These are phyloP conservation scores for Ganoderma leucocontextum DNA, from an alignment of 1,284 basidiomycete species.

Conservation along the genomic window DNA sequence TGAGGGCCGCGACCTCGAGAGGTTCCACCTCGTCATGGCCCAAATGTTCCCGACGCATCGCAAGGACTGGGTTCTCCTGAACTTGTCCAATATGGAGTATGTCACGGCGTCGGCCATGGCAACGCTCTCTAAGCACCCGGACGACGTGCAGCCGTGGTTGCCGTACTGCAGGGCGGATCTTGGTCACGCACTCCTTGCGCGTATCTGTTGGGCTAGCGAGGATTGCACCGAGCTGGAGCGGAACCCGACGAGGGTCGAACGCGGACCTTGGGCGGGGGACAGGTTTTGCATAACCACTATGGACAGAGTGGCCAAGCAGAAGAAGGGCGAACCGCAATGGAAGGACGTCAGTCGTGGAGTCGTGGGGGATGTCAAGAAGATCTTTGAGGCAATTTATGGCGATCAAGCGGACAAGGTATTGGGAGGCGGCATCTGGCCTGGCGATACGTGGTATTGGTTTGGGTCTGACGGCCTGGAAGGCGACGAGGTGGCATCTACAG, in stretches of 20 bases:
- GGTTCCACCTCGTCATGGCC: neutral
- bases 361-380: constrained; percentile 5
- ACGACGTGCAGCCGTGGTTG: constrained; percentile 24
- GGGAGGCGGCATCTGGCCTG: too few relatives aligned
- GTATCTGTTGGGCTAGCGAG: constrained; percentile 11
- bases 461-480: constrained; percentile 5
- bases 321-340: constrained; percentile 3
- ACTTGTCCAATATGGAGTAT: neutral
- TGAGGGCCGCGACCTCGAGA: neutral
- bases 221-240: neutral
- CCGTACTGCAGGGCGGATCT: constrained; percentile 11
- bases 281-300: constrained; percentile 16
- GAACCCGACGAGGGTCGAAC: neutral
- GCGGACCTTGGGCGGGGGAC: constrained; percentile 21
- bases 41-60: neutral
- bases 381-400: neutral
- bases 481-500: neutral
- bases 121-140: neutral
- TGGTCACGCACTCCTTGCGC: constrained; percentile 12
- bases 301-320: neutral
- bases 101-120: constrained; percentile 7
- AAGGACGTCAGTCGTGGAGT: constrained; percentile 14
- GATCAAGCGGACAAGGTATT: neutral
- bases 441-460: constrained; percentile 9
- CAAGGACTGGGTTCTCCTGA: constrained; percentile 5